These are phyloP conservation scores for Trichoderma guizhouense DNA, from an alignment of 2,329 filamentous ascomycete genomes.

Conservation along the genomic window DNA sequence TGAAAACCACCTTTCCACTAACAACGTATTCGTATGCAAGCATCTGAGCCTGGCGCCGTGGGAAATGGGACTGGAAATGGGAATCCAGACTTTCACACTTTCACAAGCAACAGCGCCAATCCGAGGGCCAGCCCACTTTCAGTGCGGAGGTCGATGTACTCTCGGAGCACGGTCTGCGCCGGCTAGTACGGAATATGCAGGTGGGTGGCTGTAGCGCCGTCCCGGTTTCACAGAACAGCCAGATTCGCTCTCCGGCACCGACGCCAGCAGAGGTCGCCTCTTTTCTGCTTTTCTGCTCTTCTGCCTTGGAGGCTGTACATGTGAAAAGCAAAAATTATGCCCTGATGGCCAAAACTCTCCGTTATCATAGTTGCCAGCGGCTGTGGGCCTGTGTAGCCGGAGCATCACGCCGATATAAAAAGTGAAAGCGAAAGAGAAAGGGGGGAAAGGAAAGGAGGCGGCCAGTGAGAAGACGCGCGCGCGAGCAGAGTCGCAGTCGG, in stretches of 20 bases:
- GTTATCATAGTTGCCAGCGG: not conserved
- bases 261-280: not conserved
- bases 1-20: not conserved
- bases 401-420: not conserved
- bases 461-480: not conserved
- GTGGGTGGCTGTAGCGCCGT: constrained; percentile 11
- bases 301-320: not conserved
- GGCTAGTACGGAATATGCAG: constrained; percentile 18
- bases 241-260: constrained; percentile 5
- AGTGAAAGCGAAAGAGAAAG: not conserved
- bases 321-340: not conserved
- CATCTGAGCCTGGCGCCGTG: not conserved
- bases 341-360: not conserved
- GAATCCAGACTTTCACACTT: not conserved
- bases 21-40: not conserved
- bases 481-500: constrained; percentile 3
- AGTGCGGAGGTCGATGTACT: constrained; percentile 3
- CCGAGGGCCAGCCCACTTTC: not conserved
- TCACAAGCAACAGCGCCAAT: not conserved
- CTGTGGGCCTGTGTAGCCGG: not conserved
- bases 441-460: not conserved
- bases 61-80: not conserved
- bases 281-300: not conserved
- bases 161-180: constrained; percentile 13
- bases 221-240: constrained; percentile 7